Evolutionary conservation across 2,329 filamentous ascomycete species (phyloP).

Genomic region (Penicillium sp.): DNA sequence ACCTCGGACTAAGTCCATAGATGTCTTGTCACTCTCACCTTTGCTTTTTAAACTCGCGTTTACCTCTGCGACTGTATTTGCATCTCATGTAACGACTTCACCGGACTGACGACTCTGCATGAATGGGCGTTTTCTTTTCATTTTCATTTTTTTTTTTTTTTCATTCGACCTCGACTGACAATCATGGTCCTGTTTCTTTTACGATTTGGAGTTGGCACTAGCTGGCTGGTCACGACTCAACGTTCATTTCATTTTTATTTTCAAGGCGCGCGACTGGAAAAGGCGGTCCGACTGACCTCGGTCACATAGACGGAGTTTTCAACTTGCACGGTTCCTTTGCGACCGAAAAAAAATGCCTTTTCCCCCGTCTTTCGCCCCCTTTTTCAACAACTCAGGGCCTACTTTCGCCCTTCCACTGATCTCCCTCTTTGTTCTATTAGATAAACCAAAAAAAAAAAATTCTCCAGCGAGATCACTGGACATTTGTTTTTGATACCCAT

Average conservation of each 20-base stretch:
- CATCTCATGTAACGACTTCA: slow-evolving; percentile 42
- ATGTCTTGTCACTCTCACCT: slow-evolving; percentile 3
- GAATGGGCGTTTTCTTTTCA: slow-evolving; percentile 41
- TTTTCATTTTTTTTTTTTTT: too few species aligned
- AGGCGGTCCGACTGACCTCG: not conserved
- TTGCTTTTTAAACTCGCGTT: slow-evolving; percentile 18
- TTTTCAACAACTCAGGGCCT: slow-evolving; percentile 12
- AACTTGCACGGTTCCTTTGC: slow-evolving; percentile 10
- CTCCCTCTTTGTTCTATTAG: slow-evolving; percentile 12
- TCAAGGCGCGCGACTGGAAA: slow-evolving; percentile 5
- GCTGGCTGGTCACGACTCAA: slow-evolving; percentile 34
- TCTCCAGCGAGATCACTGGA: slow-evolving; percentile 10
- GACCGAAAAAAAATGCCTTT: slow-evolving; percentile 5
- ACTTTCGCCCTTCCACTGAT: slow-evolving; percentile 11
- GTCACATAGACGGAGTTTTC: slow-evolving; percentile 11
- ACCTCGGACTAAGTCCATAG: slow-evolving; percentile 42
- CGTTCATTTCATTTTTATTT: slow-evolving; percentile 23
- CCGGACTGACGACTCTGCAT: slow-evolving; percentile 41
- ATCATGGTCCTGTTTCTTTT: slow-evolving; percentile 24
- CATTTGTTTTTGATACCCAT: slow-evolving; percentile 16
- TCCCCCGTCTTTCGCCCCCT: not conserved
- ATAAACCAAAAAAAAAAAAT: slow-evolving; percentile 15
- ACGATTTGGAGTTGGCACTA: slow-evolving; percentile 32
- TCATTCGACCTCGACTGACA: slow-evolving; percentile 18
- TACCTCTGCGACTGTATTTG: slow-evolving; percentile 30